Base-by-base conservation (phyloP, 345 rosid species). In the Trapa bicornis region DNA sequence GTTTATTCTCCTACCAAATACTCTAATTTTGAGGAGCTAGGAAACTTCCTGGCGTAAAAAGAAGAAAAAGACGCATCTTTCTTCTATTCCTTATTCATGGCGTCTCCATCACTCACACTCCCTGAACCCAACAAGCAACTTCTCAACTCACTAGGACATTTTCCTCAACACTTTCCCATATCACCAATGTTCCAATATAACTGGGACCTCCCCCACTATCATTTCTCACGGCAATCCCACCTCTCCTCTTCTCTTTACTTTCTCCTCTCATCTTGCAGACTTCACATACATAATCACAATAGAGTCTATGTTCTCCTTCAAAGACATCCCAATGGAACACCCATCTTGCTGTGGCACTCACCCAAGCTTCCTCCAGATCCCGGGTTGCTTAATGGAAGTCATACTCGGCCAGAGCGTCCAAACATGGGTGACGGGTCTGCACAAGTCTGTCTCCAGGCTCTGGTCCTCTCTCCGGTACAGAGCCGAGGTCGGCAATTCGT, bases 381-480 rank as follows among this genome's bases (percentile, higher is more conserved):
- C 33, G 10, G 71, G 71, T 41, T 0, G 16, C 57, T 22, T 54
- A 29, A 14, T 68, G 36, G n/a, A 56, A 1, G 48, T 58, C 37
- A 47, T 68, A 33, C 43, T 47, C 1, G 64, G 71, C 50, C 71
- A 33, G 37, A 37, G 53, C 64, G 42, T 38, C 36, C 47, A 57
- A 17, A 41, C 65, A 6, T 68, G 71, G 71, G 65, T 47, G 3
- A 60, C 32, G 50, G 32, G 66, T 38, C 42, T 70, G 8, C 37
- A 41, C 53, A 56, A 64, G 66, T 63, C 61, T 67, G 72, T 84
- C 72, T 79, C 75, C 29, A 78, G 77, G 62, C 76, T 64, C 50
- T 83, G 77, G 69, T 82, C 79, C 74, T 63, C 66, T 42, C 47
- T 72, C 70, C 73, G 8, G 56, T 69, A 56, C 77, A 81, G 73